phyloP scores from a whole-genome alignment of 2,329 filamentous ascomycete genomes.

The Sporothrix euskadiensis region DNA sequence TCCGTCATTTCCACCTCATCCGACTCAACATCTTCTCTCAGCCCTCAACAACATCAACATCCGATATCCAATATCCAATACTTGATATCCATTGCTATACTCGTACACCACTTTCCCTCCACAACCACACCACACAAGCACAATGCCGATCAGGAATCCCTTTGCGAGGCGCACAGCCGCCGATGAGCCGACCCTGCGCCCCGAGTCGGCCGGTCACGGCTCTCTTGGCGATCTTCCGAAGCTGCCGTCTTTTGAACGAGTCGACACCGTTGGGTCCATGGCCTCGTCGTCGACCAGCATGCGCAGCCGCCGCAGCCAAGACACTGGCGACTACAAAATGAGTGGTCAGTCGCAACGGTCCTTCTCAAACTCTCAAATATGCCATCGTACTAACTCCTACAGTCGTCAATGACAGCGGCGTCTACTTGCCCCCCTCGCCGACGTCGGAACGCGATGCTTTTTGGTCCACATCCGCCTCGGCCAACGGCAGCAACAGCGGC shows the following conservation, averaged over 20 bases:
- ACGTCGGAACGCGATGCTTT: slow-evolving; percentile 77
- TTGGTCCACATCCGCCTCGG: slow-evolving; percentile 52
- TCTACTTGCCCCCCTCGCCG: slow-evolving; percentile 93
- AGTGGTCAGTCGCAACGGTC: slow-evolving; percentile 59
- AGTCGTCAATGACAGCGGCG: slow-evolving; percentile 96
- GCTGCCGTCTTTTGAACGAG: slow-evolving; percentile 57
- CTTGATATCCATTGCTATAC: not conserved
- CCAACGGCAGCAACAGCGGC: not conserved
- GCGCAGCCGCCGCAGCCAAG: slow-evolving; percentile 58
- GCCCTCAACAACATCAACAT: not conserved
- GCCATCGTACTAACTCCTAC: slow-evolving; percentile 24
- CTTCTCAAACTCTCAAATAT: too few relatives aligned
- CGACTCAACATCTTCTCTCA: not conserved
- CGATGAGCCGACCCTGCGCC: slow-evolving; percentile 26
- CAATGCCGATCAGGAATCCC: slow-evolving; percentile 71
- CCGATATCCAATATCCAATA: not conserved
- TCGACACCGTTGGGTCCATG: slow-evolving; percentile 63
- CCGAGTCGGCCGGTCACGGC: slow-evolving; percentile 15
- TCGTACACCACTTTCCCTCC: not conserved
- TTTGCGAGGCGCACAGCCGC: slow-evolving; percentile 56
- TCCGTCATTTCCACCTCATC: not conserved
- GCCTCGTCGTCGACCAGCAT: slow-evolving; percentile 63
- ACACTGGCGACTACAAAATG: slow-evolving; percentile 75
- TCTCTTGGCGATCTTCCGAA: not conserved
- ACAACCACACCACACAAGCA: not conserved